Evolutionary conservation across 2,329 filamentous ascomycete species (phyloP).

Genomic region (Albophoma yamanashiensis): DNA sequence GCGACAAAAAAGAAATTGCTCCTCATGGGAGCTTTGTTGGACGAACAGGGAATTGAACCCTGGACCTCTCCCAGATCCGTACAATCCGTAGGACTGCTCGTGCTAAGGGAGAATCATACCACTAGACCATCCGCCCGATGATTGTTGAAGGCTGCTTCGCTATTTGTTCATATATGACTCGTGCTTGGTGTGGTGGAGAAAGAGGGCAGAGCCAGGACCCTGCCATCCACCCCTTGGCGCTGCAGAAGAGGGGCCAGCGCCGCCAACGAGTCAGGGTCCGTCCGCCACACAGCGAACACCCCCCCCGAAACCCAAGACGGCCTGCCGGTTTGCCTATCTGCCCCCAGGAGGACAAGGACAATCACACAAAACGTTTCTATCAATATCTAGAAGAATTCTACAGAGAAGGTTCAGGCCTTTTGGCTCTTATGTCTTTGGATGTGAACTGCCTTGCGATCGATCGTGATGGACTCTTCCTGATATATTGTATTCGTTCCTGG

Average conservation of each 20-base stretch:
- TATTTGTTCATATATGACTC: background rate
- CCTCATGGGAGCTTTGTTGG: slow-evolving; percentile 4
- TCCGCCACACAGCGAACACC: too few species aligned
- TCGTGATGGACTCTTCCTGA: too few species aligned
- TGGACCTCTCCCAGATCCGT: slow-evolving; percentile 18
- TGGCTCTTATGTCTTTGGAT: too few species aligned
- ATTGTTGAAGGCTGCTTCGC: background rate
- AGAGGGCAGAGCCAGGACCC: background rate
- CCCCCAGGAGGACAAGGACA: background rate
- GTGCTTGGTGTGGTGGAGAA: background rate
- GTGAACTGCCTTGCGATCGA: too few species aligned
- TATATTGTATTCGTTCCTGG: too few species aligned
- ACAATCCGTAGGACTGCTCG: slow-evolving; percentile 7
- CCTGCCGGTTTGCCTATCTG: too few species aligned
- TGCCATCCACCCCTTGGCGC: background rate
- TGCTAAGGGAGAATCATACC: slow-evolving; percentile 12
- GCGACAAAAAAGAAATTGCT: background rate
- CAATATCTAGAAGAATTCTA: too few species aligned
- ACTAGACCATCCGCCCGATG: slow-evolving; percentile 11
- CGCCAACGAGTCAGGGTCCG: too few species aligned
- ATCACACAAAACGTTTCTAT: background rate
- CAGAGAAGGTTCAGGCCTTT: too few species aligned
- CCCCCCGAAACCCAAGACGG: too few species aligned
- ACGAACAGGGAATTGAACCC: slow-evolving; percentile 24
- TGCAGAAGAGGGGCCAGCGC: too few species aligned